phyloP scores from a whole-genome alignment of 2,329 filamentous ascomycete genomes.

The Cercospora sp. region DNA sequence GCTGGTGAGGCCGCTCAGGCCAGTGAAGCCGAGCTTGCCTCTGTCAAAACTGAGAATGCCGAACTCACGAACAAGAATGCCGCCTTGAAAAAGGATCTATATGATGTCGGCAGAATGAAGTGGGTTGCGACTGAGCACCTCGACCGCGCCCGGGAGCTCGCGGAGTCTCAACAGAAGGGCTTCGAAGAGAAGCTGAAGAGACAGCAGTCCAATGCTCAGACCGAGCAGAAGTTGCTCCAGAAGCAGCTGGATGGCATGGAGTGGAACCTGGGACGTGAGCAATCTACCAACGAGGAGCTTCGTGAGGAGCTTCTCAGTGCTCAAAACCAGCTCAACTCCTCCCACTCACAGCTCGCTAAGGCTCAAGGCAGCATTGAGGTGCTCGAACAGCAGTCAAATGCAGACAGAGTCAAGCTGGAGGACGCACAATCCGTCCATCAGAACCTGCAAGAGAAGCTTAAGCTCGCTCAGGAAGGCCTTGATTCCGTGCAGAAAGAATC shows the following conservation, averaged over 20 bases:
- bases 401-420: neutral
- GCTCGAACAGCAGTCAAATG: neutral
- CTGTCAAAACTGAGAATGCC: neutral
- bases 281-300: neutral
- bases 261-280: neutral
- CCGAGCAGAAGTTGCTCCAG: neutral
- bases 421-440: neutral
- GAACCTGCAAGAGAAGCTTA: neutral
- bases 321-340: neutral
- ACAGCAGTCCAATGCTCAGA: no score
- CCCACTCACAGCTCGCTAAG: neutral
- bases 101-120: no score
- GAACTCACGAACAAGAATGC: neutral
- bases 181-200: no score
- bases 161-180: no score
- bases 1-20: neutral
- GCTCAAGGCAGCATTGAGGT: neutral
- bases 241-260: neutral
- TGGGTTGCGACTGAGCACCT: no score
- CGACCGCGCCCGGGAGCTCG: no score
- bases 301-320: neutral
- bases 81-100: no score
- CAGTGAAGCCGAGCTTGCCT: neutral
- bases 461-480: neutral
- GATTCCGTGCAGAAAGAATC: neutral